A percentile compares a stretch with the other conserved stretches of the same genome.
Conservation (phyloP, 116 monocot species). For the Zostera marina region DNA sequence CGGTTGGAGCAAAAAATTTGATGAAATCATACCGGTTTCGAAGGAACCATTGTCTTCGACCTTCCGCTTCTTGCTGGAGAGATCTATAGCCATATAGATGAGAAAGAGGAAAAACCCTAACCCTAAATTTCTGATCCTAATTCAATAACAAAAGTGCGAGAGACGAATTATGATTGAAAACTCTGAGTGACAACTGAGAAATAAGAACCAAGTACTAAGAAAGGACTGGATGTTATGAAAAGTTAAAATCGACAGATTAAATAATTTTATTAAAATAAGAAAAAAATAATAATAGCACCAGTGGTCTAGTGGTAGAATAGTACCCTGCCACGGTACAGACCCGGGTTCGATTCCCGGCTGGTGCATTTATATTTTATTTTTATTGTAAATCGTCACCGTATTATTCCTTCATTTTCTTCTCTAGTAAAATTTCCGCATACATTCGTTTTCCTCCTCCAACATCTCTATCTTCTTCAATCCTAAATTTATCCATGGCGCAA, state of each 20-base stretch:
- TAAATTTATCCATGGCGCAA: not conserved
- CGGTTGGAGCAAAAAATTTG: slow-evolving; percentile 18
- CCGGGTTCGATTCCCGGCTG: slow-evolving; percentile 98
- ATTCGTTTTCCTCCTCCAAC: not conserved
- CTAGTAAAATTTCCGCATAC: not conserved
- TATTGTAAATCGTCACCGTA: no score
- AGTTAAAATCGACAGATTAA: no score
- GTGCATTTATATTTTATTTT: slow-evolving; percentile 24
- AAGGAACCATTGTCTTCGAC: slow-evolving; percentile 50
- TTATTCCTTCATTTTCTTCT: no score
- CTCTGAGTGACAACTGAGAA: no score
- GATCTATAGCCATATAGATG: slow-evolving; percentile 30
- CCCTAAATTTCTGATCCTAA: not conserved
- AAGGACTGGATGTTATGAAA: no score
- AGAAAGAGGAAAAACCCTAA: slow-evolving; percentile 26
- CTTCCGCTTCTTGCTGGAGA: slow-evolving; percentile 64
- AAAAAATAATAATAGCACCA: no score
- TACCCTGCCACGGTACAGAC: slow-evolving; percentile 99
- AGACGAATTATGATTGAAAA: not conserved
- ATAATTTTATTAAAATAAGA: no score
- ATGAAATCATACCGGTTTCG: not conserved
- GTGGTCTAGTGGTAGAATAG: slow-evolving; percentile 98
- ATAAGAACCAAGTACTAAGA: no score
- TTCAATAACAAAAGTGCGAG: not conserved
- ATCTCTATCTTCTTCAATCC: not conserved